These are phyloP conservation scores for Pseudogymnoascus sp. DNA, from an alignment of 2,329 filamentous ascomycete species.

Conservation along the genomic window DNA sequence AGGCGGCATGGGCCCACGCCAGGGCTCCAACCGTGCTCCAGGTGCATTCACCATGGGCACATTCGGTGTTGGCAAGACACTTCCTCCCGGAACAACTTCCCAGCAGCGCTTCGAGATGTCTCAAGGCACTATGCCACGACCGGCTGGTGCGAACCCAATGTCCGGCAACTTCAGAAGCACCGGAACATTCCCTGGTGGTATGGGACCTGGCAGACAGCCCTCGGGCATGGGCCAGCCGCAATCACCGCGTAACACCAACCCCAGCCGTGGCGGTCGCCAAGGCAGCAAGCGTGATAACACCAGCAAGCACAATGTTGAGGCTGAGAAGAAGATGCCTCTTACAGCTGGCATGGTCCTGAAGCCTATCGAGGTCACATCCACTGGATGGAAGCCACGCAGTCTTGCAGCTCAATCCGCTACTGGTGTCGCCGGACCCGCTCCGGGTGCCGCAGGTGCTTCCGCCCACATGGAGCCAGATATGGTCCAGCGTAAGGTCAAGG, in stretches of 20 bases:
- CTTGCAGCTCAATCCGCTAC: slow-evolving; percentile 39
- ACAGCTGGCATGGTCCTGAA: slow-evolving; percentile 76
- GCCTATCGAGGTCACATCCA: slow-evolving; percentile 61
- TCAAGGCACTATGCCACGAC: slow-evolving; percentile 41
- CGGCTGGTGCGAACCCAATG: slow-evolving; percentile 42
- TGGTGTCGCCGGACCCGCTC: slow-evolving; percentile 33
- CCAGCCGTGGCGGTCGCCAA: slow-evolving; percentile 51
- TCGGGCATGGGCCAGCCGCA: slow-evolving; percentile 55
- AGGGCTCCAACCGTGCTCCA: slow-evolving; percentile 42
- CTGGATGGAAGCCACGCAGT: slow-evolving; percentile 84
- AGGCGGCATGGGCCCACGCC: slow-evolving; percentile 38
- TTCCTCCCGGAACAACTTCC: slow-evolving; percentile 71
- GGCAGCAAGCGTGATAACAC: slow-evolving; percentile 50
- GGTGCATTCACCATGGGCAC: slow-evolving; percentile 58
- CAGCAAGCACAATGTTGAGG: slow-evolving; percentile 52
- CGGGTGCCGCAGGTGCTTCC: slow-evolving; percentile 36
- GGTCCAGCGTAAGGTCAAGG: slow-evolving; percentile 98
- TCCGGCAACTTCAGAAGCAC: slow-evolving; percentile 50
- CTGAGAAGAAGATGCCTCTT: slow-evolving; percentile 83
- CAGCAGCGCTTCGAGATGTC: slow-evolving; percentile 64
- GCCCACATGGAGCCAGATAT: slow-evolving; percentile 75
- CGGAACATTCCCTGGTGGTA: slow-evolving; percentile 52
- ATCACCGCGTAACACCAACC: slow-evolving; percentile 54
- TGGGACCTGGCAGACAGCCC: slow-evolving; percentile 56
- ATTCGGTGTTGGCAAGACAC: slow-evolving; percentile 53